Percentiles rank a stretch among this genome's conserved stretches.
Conservation (phyloP, 306 rosid species). For the Prosopis cineraria region DNA sequence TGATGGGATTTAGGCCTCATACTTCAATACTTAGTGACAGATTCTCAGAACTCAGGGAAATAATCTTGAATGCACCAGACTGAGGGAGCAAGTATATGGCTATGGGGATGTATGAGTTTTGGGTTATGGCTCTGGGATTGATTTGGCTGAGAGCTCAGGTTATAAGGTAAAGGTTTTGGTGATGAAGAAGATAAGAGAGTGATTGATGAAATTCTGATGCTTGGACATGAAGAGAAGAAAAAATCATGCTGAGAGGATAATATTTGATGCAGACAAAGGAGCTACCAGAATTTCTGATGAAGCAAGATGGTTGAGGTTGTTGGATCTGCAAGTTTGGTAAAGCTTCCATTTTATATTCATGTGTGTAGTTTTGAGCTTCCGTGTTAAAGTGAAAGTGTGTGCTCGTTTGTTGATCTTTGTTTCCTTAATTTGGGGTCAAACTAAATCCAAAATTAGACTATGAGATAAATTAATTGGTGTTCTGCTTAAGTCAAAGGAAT, state of each 20-base stretch:
- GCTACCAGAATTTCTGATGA: conserved; percentile 47
- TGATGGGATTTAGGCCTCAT: conserved; percentile 72
- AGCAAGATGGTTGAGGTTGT: conserved; percentile 49
- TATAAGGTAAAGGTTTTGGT: conserved; percentile 18
- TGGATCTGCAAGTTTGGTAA: conserved; percentile 56
- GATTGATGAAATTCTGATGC: conserved; percentile 33
- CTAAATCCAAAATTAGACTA: not conserved
- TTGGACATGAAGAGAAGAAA: conserved; percentile 52
- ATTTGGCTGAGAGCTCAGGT: conserved; percentile 11
- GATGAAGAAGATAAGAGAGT: not conserved
- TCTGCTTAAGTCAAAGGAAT: not conserved
- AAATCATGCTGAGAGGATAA: conserved; percentile 2
- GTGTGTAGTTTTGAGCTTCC: not conserved
- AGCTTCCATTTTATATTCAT: not conserved
- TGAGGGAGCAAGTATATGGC: too few relatives aligned
- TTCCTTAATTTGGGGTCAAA: conserved; percentile 14
- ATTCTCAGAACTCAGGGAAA: not conserved
- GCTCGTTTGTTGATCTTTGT: not conserved
- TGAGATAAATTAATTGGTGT: not conserved
- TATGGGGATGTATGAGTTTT: too few relatives aligned
- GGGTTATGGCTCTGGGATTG: conserved; percentile 10
- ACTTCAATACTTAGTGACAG: not conserved
- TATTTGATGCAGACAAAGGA: conserved; percentile 52
- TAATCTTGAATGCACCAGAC: not conserved
- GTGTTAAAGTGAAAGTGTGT: not conserved